Evolutionary conservation across 805 yeast species (phyloP), one percentile per base, ranked within the genome.

Genomic region (Starmerella cellae): DNA sequence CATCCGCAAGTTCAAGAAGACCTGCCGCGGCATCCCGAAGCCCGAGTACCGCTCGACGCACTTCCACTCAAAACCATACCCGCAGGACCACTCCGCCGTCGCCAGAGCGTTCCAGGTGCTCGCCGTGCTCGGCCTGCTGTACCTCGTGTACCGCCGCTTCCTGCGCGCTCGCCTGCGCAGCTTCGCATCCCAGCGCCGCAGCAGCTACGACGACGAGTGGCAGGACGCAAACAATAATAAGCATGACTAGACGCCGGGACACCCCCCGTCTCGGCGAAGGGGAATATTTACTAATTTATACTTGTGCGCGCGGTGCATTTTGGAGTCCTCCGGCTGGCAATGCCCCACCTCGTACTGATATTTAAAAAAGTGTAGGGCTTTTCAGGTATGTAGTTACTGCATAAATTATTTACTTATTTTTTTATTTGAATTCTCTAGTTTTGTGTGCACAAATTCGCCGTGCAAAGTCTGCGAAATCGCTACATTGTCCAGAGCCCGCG

Each of bases 41-140:
- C 43, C 46, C 1, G 22, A 29, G 11, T 46, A 33, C 16, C 40
- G 50, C 3, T 37, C 45, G 3, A 32, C 37, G 27, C 44, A 41
- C 13, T 46, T 46, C 43, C 45, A 39, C 24, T 30, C 41, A 4
- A 32, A 33, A 28, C 37, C 39, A 10, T 11, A 16, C 5, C 22
- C 17, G 3, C 9, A 13, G 14, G 11, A 22, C 17, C 16, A n/a
- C 28, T 19, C 20, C 24, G 2, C n/a, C 2, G 2, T 27, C 9
- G 10, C 17, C 5, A 16, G 18, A 3, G 16, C 22, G 16, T 10
- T 45, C 8, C 38, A 38, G 26, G 23, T 37, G 20, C 11, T 38
- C 6, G 22, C 27, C 14, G 26, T 36, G 4, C 13, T 39, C 16
- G 24, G 8, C 24, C 35, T 17, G 2, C 3, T 30, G 9, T 46